These are phyloP conservation scores for Scytalidium sp. DNA, from an alignment of 2,329 filamentous ascomycete species.

Conservation along the genomic window DNA sequence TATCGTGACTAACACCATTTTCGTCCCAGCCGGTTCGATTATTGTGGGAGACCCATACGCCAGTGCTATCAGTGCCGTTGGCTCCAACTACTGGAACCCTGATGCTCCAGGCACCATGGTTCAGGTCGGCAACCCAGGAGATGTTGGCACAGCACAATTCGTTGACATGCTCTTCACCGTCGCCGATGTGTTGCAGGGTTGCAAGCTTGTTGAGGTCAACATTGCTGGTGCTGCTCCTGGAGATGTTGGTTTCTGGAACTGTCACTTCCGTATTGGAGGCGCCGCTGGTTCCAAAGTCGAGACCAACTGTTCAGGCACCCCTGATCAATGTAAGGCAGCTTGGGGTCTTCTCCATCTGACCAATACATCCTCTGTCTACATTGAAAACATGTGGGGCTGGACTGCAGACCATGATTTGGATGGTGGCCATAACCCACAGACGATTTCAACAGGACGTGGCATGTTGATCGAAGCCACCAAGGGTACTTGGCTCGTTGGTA, in stretches of 20 bases:
- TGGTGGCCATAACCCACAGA: slow-evolving; percentile 23
- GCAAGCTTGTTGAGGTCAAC: slow-evolving; percentile 37
- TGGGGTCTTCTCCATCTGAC: slow-evolving; percentile 37
- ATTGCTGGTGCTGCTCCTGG: slow-evolving; percentile 41
- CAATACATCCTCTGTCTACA: slow-evolving; percentile 32
- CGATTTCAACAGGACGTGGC: slow-evolving; percentile 44
- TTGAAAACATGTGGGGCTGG: slow-evolving; percentile 41
- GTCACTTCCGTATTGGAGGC: slow-evolving; percentile 43
- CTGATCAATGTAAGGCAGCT: slow-evolving; percentile 29
- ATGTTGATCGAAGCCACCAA: slow-evolving; percentile 40
- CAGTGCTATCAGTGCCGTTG: slow-evolving; percentile 43
- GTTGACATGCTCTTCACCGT: slow-evolving; percentile 50
- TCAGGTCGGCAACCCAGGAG: slow-evolving; percentile 44
- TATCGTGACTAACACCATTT: slow-evolving; percentile 41
- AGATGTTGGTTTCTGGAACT: slow-evolving; percentile 48
- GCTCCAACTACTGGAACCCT: slow-evolving; percentile 38
- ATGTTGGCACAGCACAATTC: slow-evolving; percentile 45
- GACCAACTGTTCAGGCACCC: slow-evolving; percentile 32
- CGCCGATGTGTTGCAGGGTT: slow-evolving; percentile 36
- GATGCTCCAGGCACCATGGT: slow-evolving; percentile 42
- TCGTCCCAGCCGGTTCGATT: slow-evolving; percentile 42
- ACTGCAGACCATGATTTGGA: slow-evolving; percentile 9
- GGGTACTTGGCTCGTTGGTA: slow-evolving; percentile 49
- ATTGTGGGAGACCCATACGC: slow-evolving; percentile 52
- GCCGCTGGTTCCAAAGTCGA: slow-evolving; percentile 32